phyloP scores from a whole-genome alignment of 129 eudicot species.

The Silybum marianum region DNA sequence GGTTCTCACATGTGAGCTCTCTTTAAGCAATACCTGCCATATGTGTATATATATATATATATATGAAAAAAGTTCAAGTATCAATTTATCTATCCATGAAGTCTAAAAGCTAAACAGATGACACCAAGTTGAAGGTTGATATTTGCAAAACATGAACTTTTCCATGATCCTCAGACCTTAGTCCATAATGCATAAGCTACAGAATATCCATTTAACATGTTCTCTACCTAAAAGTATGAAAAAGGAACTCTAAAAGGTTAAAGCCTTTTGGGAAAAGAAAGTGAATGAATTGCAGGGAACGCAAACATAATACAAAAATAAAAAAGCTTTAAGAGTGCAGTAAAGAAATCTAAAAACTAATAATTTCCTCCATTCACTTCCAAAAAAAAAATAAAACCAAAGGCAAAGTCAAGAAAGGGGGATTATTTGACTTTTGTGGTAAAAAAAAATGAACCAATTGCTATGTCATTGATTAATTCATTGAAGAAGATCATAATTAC shows the following conservation, averaged over 20 bases:
- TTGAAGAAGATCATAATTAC: not conserved
- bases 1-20: constrained; percentile 48
- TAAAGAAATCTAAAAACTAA: not conserved
- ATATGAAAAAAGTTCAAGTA: not conserved
- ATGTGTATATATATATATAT: too few relatives aligned
- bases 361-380: not conserved
- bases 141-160: not conserved
- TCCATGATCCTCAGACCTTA: not conserved
- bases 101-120: constrained; percentile 5
- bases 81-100: not conserved
- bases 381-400: not conserved
- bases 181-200: not conserved
- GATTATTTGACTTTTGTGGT: not conserved
- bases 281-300: not conserved
- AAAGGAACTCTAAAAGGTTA: not conserved
- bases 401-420: not conserved
- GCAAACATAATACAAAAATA: not conserved
- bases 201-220: not conserved
- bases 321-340: not conserved
- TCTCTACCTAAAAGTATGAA: not conserved
- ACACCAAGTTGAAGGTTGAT: not conserved
- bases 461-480: not conserved
- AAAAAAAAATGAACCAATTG: constrained; percentile 3
- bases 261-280: not conserved
- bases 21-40: constrained; percentile 72